Percentiles rank a stretch among this genome's conserved stretches.
phyloP scores from a whole-genome alignment of 148 eudicot genomes.

The Camellia sinensis region DNA sequence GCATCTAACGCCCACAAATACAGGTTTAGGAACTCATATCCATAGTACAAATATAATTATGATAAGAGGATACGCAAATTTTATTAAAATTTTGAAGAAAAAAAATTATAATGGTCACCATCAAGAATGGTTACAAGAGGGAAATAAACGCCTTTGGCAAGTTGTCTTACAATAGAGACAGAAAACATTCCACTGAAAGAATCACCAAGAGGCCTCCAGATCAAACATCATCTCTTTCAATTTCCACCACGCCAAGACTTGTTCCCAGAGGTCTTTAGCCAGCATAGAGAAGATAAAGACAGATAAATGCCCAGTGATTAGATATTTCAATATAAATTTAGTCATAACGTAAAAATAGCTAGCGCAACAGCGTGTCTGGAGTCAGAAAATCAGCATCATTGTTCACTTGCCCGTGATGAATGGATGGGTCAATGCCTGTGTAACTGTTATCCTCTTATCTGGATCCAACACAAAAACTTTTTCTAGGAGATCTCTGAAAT shows the following conservation, averaged over 20 bases:
- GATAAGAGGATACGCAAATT: constrained; percentile 9
- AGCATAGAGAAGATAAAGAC: constrained; percentile 58
- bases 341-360: constrained; percentile 52
- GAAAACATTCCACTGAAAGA: constrained; percentile 77
- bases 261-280: constrained; percentile 52
- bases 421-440: constrained; percentile 91
- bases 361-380: constrained; percentile 71
- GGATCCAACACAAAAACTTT: constrained; percentile 88
- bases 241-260: constrained; percentile 46
- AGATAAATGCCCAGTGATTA: constrained; percentile 76
- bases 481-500: constrained; percentile 88
- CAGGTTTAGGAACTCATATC: constrained; percentile 23
- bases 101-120: constrained; percentile 35
- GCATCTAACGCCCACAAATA: constrained; percentile 18
- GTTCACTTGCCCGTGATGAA: constrained; percentile 99
- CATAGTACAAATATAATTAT: constrained; percentile 13
- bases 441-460: constrained; percentile 86
- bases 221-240: constrained; percentile 47
- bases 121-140: constrained; percentile 71
- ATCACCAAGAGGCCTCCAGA: constrained; percentile 58
- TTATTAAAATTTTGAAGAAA: constrained; percentile 14
- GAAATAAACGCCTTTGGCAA: constrained; percentile 62
- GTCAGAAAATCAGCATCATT: constrained; percentile 86
- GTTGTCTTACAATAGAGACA: constrained; percentile 95
- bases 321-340: constrained; percentile 48